Evolutionary conservation across 208 protist species (phyloP), one percentile per base, ranked within the genome.

Genomic region (Wallacemonas sp.): DNA sequence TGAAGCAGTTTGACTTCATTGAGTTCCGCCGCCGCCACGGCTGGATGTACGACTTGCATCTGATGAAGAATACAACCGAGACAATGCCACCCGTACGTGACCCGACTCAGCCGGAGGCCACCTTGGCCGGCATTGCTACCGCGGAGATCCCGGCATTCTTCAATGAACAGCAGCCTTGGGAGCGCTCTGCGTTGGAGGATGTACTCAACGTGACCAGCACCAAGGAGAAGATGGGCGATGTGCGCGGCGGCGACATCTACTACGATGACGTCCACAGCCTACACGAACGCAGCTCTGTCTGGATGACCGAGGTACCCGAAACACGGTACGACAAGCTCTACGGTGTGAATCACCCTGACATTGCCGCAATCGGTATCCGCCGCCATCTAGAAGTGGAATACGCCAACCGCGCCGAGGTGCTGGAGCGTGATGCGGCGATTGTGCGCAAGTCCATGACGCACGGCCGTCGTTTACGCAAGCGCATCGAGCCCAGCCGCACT

Each of bases 1-100:
- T 93, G 64, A 92, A 95, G 70, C 89, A 93, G 80, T 95, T 95
- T 29, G 82, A 89, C 76, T 95, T 95, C 63, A 91, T 93, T 53
- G 84, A 95, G 70, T 95, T 95, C 73, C 83, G 89, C 38, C 83
- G 86, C 59, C 86, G 86, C 36, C 68, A 93, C 42, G 89, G 89
- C n/a, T 95, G 89, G 87, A 75, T 95, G 77, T 93, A 93, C 63
- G 89, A 95, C 69, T 33, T 95, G 29, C 79, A 92, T 45, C 52
- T 88, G 13, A 92, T 95, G 85, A 88, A 88, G 68, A 80, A 78
- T 72, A 89, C 85, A 21, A 90, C 78, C 3, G 81, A 80, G 45
- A 76, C 77, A 54, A 64, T 87, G 41, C 81, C 80, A 19, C 85
- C 83, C 22, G 73, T 83, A 42, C 83, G 86, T 13, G 86, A 93